Percentiles rank a stretch among this genome's conserved stretches.
These are phyloP conservation scores for Protostelium mycophagum DNA, from an alignment of 78 protist genomes.

Conservation along the genomic window DNA sequence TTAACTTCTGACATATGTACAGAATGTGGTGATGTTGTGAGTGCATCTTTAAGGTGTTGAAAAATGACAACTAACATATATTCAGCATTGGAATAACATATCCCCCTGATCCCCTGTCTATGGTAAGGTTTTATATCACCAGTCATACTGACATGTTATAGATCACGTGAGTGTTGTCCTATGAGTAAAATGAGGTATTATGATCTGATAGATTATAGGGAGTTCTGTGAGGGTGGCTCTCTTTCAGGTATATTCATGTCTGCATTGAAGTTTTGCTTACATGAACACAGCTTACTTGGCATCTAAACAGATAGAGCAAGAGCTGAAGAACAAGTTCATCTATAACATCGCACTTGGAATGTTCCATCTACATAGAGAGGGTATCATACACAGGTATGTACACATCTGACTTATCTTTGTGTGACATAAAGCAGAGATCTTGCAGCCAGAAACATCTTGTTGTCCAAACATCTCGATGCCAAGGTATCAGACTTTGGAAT, in stretches of 20 bases:
- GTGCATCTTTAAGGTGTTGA: neutral
- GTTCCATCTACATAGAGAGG: too few relatives aligned
- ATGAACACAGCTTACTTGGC: neutral
- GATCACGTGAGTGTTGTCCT: constrained; percentile 1
- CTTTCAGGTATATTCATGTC: neutral
- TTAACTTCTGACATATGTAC: neutral
- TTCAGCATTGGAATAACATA: neutral
- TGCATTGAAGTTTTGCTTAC: neutral
- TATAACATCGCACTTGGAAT: neutral
- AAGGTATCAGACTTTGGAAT: too few relatives aligned
- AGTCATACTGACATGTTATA: neutral
- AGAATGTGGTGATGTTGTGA: neutral
- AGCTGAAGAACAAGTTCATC: neutral
- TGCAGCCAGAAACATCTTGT: too few relatives aligned
- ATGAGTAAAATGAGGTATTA: neutral
- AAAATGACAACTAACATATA: neutral
- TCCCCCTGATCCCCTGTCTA: neutral
- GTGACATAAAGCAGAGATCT: too few relatives aligned
- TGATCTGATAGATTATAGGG: neutral
- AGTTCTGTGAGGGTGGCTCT: neutral
- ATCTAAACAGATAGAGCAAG: neutral
- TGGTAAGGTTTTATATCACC: neutral
- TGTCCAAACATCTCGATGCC: too few relatives aligned
- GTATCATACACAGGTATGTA: too few relatives aligned
- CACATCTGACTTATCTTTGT: too few relatives aligned